phyloP scores from a whole-genome alignment of 2,329 filamentous ascomycete species.

The Diplodia intermedia region DNA sequence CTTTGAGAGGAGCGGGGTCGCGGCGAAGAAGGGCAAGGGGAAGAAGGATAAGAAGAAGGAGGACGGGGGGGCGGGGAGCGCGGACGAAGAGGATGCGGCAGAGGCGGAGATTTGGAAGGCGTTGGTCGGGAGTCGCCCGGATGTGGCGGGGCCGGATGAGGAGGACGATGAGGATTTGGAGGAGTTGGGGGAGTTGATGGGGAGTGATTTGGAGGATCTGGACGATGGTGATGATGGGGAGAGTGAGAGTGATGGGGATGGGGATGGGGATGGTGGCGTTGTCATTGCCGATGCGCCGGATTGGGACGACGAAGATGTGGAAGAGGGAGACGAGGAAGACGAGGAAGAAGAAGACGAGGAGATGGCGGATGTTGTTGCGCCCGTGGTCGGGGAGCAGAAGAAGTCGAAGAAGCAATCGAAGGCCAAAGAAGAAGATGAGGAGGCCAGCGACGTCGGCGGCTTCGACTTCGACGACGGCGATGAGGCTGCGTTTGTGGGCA shows the following conservation, averaged over 20 bases:
- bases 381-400: conserved; percentile 41
- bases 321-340: conserved; percentile 50
- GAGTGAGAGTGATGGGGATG: conserved; percentile 53
- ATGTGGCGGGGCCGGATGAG: conserved; percentile 70
- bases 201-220: conserved; percentile 60
- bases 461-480: conserved; percentile 58
- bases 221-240: conserved; percentile 54
- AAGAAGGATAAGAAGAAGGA: conserved; percentile 50
- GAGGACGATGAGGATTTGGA: conserved; percentile 65
- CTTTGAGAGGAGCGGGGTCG: conserved; percentile 72
- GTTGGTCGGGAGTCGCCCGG: conserved; percentile 79
- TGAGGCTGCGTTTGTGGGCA: conserved; percentile 62
- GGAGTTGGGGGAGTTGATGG: conserved; percentile 55
- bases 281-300: conserved; percentile 50
- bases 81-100: conserved; percentile 56
- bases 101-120: conserved; percentile 93
- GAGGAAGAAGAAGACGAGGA: conserved; percentile 52
- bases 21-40: conserved; percentile 62
- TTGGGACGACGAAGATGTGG: conserved; percentile 44
- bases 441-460: conserved; percentile 44
- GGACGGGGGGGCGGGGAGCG: conserved; percentile 58
- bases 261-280: conserved; percentile 55
- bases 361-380: conserved; percentile 43
- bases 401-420: conserved; percentile 38
- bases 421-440: background rate